phyloP scores from a whole-genome alignment of 441 rosid species.

The Eutrema salsugineum region DNA sequence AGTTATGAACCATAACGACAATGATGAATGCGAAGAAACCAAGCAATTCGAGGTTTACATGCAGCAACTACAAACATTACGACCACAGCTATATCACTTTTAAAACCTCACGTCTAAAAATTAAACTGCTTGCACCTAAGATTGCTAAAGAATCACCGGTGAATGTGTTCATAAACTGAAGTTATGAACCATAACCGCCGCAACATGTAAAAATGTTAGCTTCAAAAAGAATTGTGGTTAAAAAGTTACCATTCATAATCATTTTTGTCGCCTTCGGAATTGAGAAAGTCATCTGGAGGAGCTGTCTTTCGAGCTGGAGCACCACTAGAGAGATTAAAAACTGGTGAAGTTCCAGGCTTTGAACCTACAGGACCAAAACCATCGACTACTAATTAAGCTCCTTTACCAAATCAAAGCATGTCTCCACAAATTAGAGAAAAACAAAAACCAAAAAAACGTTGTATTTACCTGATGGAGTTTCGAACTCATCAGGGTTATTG shows the following conservation, averaged over 20 bases:
- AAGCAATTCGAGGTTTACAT: neutral
- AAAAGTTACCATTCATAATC: constrained; percentile 87
- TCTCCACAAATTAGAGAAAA: neutral
- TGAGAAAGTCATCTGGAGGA: constrained; percentile 86
- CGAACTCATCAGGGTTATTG: constrained; percentile 58
- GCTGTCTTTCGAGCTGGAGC: constrained; percentile 51
- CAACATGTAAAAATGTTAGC: neutral
- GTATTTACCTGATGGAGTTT: constrained; percentile 58
- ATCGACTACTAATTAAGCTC: constrained; percentile 2
- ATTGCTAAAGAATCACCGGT: neutral
- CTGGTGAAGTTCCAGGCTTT: constrained; percentile 75
- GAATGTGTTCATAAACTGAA: neutral
- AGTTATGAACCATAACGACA: too few species aligned
- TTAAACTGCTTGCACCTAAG: neutral
- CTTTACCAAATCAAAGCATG: neutral
- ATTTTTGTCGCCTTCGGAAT: constrained; percentile 84
- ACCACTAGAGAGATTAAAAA: constrained; percentile 65
- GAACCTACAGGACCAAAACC: constrained; percentile 47
- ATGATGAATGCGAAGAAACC: neutral
- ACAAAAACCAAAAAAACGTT: neutral
- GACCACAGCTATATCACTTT: neutral
- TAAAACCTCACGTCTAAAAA: neutral
- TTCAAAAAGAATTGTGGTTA: neutral
- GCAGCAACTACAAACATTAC: neutral
- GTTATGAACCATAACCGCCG: neutral